Percentiles rank a stretch among this genome's conserved stretches.
Conservation (phyloP, 2,329 filamentous ascomycete species). For the Hymenoscyphus occultus region DNA sequence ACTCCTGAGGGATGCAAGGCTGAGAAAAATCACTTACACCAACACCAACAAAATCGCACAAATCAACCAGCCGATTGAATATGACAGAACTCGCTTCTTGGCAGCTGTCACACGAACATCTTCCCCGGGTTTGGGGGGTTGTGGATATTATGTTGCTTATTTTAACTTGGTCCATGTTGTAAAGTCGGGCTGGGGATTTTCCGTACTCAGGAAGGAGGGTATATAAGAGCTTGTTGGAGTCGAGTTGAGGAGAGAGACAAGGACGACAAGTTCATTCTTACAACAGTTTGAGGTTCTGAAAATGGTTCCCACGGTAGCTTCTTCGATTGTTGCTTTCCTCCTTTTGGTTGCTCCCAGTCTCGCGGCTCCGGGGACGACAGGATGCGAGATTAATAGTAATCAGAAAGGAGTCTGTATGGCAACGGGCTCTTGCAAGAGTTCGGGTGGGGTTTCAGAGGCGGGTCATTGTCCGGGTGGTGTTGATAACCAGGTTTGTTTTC, state of each 20-base stretch:
- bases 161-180: background rate
- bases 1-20: conserved; percentile 12
- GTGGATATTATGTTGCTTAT: background rate
- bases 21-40: background rate
- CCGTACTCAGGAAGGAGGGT: too few relatives aligned
- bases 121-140: background rate
- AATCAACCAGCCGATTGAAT: background rate
- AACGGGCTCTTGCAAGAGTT: conserved; percentile 7
- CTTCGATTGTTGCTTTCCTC: background rate
- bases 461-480: conserved; percentile 10
- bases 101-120: background rate
- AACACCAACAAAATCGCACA: background rate
- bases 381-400: background rate
- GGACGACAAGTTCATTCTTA: background rate
- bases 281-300: background rate
- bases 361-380: conserved; percentile 5
- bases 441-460: conserved; percentile 6
- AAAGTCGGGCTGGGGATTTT: background rate
- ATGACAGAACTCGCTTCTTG: background rate
- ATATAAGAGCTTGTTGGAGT: background rate
- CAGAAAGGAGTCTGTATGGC: conserved; percentile 8
- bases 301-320: background rate
- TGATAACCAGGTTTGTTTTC: conserved; percentile 5
- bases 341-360: background rate
- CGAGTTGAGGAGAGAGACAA: background rate